Evolutionary conservation across 805 yeast genomes (phyloP), one percentile per base, ranked within the genome.

Genomic region (Wickerhamiella siamensis): DNA sequence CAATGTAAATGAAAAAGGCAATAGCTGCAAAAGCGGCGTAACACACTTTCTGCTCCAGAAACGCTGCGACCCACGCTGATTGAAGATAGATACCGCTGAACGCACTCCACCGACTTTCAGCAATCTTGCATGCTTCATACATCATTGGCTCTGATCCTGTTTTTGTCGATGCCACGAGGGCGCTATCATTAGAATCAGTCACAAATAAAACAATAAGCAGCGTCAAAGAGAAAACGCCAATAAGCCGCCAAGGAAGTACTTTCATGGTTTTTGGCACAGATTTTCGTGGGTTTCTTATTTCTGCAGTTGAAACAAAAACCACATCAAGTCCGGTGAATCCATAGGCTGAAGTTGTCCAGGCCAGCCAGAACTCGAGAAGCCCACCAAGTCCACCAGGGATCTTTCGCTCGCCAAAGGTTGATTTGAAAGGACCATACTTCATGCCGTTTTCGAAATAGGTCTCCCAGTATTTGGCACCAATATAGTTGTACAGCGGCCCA

Each of bases 381-480:
- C 46, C 41, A 15, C 39, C 47, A 4, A 38, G 12, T 12, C 32
- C 32, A 15, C 48, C 48, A 1, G 19, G 1, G 5, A 35, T 19
- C 2, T 36, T 12, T 16, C 31, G 21, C 18, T 22, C 5, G 15
- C 39, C 43, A 14, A 35, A 45, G 1, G 12, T 2, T 2, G 33
- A 12, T 10, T 31, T 36, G 21, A 45, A 45, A 16, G 33, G 24
- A 21, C 43, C 43, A n/a, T 35, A 24, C 3, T 21, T 12, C 19
- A 18, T 17, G 37, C 37, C 37, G 29, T 36, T 10, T 12, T 6
- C 14, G 6, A 8, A 4, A 9, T 9, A 4, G 16, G 17, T 8
- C 19, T 24, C 17, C 94, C 94, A 83, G 57, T 69, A 83, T 49
- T 66, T 66, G 55, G 79, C 79, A 0, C 94, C 94, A n/a, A 75